Base-by-base conservation (phyloP, 441 rosid species). In the Hura crepitans region DNA sequence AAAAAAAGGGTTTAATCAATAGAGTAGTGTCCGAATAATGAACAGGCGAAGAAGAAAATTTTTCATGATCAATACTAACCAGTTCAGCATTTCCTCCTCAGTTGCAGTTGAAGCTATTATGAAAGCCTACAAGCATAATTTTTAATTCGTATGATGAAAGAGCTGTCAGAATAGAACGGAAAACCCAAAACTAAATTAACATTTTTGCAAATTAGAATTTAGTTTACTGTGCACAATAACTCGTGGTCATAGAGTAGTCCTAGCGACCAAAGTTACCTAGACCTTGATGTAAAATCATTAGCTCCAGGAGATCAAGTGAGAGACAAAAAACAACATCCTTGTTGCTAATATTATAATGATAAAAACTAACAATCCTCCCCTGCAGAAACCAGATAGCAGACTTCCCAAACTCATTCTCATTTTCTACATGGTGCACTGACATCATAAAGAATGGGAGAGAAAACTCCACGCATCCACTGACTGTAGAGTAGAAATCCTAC, bases 101-200 rank as follows among this genome's bases (percentile, higher is more conserved):
- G 82, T 87, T 31, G 96, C 89, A 25, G 95, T 91, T 77, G 97
- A 89, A 75, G 97, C 96, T 83, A 90, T 94, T 70, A 91, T 91
- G 81, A 91, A 94, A 54, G 96, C 97, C 97, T 91, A 82, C 65
- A 65, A 28, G 37, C 42, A 66, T 20, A 71, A 20, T 49, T 56
- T 11, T 51, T 20, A 66, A 54, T 62, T 47, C 23, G 45, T 47
- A 43, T 59, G 75, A 65, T 28, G 39, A 62, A 65, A 47, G 22
- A 8, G 20, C 49, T 37, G 42, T 20, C 20, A 68, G n/a, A 45
- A 56, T 23, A 65, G 77, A 72, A 61, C 27, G 15, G 42, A 72
- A 49, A 2, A 35, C 7, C 57, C 11, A 20, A 35, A 33, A 60
- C 53, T 13, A 67, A 49, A 23, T 49, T 37, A 31, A 45, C 15